Base-by-base conservation (phyloP, 108 stramenopile species). In the Licmophora abbreviata region DNA sequence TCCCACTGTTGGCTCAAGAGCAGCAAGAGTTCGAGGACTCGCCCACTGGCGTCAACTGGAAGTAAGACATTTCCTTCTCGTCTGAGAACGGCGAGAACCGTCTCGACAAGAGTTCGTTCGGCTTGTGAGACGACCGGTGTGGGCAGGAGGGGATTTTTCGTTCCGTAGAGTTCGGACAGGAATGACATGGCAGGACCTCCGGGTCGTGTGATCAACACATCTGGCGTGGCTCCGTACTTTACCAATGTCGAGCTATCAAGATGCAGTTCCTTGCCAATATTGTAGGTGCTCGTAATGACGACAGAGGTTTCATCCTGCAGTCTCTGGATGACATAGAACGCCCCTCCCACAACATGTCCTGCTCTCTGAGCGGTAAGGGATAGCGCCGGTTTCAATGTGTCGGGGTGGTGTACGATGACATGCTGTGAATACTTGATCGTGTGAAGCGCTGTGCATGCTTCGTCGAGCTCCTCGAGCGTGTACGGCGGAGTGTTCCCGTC, bases 1-100 rank as follows among this genome's bases (percentile, higher is more conserved):
- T 81, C 80, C 95, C 95, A 96, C 47, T 86, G 81, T 45, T 74
- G 61, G 64, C 86, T 65, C 44, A 96, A 56, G 18, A 88, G 18
- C 21, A 93, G 59, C 23, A 93, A 59, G 0, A 95, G 54, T 74
- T 96, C 95, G 40, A 95, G 59, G 38, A 79, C 88, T 34, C 95
- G 76, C 4, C 93, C 92, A 34, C 71, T 59, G 27, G 91, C 87
- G 62, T 97, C 95, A 14, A 79, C 80, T 17, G 95, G 95, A 12
- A 95, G 48, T 52, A 97, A 72, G 14, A 93, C 92, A 58, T 97
- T 91, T 0, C 94, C 95, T 37, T 93, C 93, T 4, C 88, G 82
- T 34, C 95, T 57, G 31, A 97, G 43, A 0, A 92, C 74, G 14
- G 66, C 73, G 69, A 94, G 62, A 18, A 93, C 73, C 25, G 37